Evolutionary conservation across 225 moss, liverwort and hornwort genomes (phyloP).

Genomic region (Physcomitrellopsis africana): DNA sequence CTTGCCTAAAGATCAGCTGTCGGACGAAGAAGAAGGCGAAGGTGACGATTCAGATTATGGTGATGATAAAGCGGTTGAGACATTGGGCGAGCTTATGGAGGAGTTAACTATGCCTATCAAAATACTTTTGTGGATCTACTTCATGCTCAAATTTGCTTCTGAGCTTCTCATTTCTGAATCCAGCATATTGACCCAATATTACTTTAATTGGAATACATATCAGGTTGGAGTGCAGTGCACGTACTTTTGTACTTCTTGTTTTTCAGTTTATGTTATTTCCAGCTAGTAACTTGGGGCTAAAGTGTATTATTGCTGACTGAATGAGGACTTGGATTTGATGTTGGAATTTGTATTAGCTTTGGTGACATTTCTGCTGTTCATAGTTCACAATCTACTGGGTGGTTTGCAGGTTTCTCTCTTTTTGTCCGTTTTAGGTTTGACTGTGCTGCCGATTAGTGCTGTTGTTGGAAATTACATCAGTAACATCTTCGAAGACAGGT

Average conservation of each 20-base stretch:
- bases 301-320: slow-evolving; percentile 9
- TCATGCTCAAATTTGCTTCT: slow-evolving; percentile 91
- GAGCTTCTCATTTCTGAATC: slow-evolving; percentile 93
- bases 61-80: slow-evolving; percentile 53
- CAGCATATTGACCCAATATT: slow-evolving; percentile 81
- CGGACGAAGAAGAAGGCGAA: slow-evolving; percentile 41
- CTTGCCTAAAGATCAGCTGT: slow-evolving; percentile 18
- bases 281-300: background rate
- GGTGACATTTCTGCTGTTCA: background rate
- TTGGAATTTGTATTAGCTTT: background rate
- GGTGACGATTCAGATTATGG: slow-evolving; percentile 39
- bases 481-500: slow-evolving; percentile 91
- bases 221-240: slow-evolving; percentile 38
- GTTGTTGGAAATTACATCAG: slow-evolving; percentile 93
- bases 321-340: slow-evolving; percentile 6
- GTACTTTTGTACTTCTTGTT: background rate
- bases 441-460: slow-evolving; percentile 90
- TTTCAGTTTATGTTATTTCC: background rate
- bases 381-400: background rate
- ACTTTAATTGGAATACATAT: slow-evolving; percentile 75
- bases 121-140: slow-evolving; percentile 91
- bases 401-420: slow-evolving; percentile 64
- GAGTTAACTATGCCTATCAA: slow-evolving; percentile 55
- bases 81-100: slow-evolving; percentile 57
- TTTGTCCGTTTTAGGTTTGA: slow-evolving; percentile 82